phyloP scores from a whole-genome alignment of 2,329 filamentous ascomycete genomes.

The Phialocephala sp. region DNA sequence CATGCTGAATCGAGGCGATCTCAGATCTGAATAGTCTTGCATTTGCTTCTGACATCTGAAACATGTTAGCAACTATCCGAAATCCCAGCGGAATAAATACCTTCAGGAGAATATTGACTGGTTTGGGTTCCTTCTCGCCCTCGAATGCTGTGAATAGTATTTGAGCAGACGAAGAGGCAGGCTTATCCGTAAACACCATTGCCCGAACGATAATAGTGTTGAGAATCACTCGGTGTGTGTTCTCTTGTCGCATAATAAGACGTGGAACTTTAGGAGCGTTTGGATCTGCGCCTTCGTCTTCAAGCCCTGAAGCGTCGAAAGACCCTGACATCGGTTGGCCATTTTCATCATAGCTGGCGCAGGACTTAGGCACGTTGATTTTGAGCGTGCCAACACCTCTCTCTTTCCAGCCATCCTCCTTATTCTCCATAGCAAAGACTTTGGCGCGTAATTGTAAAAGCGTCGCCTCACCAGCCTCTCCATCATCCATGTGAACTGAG shows the following conservation, averaged over 20 bases:
- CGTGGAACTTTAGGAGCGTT: constrained; percentile 59
- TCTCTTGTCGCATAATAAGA: constrained; percentile 89
- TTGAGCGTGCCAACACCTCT: constrained; percentile 84
- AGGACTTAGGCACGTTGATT: constrained; percentile 73
- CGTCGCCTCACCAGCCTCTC: constrained; percentile 82
- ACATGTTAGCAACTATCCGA: constrained; percentile 25
- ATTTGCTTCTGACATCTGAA: constrained; percentile 43
- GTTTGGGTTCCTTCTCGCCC: constrained; percentile 57
- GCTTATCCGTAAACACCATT: constrained; percentile 80
- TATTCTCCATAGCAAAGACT: constrained; percentile 67
- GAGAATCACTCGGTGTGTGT: constrained; percentile 83
- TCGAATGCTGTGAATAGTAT: constrained; percentile 71
- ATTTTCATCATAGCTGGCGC: constrained; percentile 60
- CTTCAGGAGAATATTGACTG: constrained; percentile 66
- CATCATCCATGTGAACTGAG: constrained; percentile 76
- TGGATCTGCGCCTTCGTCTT: constrained; percentile 45
- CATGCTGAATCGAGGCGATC: constrained; percentile 44
- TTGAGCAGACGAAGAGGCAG: constrained; percentile 53
- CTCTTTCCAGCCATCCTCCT: constrained; percentile 79
- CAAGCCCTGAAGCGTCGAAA: constrained; percentile 61
- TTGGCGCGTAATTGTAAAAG: constrained; percentile 80
- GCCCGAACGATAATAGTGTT: constrained; percentile 82
- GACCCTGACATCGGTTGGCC: constrained; percentile 55
- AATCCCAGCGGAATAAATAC: constrained; percentile 47
- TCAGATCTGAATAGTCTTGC: constrained; percentile 42